These are phyloP conservation scores for Akanthomyces uredinophilus DNA, from an alignment of 2,329 filamentous ascomycete species.

Conservation along the genomic window DNA sequence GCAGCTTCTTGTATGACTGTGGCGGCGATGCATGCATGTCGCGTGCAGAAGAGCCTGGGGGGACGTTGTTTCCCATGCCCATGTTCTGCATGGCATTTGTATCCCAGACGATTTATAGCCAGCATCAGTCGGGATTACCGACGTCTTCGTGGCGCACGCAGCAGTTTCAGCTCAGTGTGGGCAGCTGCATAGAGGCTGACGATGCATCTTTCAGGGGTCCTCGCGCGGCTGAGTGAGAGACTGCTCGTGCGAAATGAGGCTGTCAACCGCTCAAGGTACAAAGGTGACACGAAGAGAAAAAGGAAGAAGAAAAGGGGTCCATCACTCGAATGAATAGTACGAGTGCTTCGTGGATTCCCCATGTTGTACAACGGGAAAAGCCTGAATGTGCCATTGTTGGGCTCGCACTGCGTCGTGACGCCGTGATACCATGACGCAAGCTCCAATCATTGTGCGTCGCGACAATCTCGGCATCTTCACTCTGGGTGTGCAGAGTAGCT, in stretches of 20 bases:
- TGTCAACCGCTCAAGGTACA: background rate
- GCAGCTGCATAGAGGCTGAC: background rate
- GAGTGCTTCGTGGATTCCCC: background rate
- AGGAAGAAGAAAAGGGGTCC: no score
- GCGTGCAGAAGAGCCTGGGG: background rate
- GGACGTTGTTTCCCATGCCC: background rate
- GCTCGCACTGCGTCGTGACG: background rate
- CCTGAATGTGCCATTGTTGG: background rate
- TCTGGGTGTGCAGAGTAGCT: background rate
- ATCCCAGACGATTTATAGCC: background rate
- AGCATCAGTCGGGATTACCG: background rate
- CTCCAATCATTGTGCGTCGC: background rate
- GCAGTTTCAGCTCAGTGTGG: background rate
- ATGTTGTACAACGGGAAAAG: background rate
- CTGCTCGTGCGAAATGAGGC: background rate
- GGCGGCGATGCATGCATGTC: conserved; percentile 4
- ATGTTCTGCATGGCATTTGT: background rate
- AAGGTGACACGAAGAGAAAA: background rate
- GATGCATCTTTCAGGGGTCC: background rate
- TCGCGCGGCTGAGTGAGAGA: background rate
- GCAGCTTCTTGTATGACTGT: background rate
- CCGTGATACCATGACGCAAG: background rate
- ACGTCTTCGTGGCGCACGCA: background rate
- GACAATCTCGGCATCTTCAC: background rate
- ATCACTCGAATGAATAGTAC: background rate